A percentile compares a stretch with the other conserved stretches of the same genome.
phyloP scores from a whole-genome alignment of 257 asterid genomes.

The Petunia secreta region DNA sequence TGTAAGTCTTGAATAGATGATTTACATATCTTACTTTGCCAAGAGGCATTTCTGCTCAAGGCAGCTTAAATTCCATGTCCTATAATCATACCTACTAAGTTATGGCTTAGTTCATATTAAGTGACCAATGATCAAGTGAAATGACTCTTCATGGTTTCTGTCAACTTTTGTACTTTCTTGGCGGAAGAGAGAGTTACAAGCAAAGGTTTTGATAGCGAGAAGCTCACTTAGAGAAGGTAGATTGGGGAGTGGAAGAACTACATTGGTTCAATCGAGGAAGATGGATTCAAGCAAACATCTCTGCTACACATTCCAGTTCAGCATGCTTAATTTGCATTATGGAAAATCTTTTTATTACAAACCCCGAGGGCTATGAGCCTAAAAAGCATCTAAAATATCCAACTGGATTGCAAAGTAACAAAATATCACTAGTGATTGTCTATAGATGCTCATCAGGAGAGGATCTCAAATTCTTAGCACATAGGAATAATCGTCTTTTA shows the following conservation, averaged over 20 bases:
- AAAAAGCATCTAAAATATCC: background rate
- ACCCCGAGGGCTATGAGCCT: background rate
- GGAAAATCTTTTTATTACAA: background rate
- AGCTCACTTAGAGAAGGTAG: slow-evolving; percentile 9
- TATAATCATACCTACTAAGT: background rate
- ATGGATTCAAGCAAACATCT: background rate
- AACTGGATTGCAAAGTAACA: background rate
- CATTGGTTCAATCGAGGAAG: background rate
- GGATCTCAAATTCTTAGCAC: background rate
- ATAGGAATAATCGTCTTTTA: background rate
- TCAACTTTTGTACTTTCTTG: background rate
- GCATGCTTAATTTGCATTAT: background rate
- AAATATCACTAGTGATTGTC: background rate
- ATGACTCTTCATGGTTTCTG: slow-evolving; percentile 10
- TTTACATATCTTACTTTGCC: background rate
- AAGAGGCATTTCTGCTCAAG: slow-evolving; percentile 3
- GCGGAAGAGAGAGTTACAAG: background rate
- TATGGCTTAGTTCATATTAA: background rate
- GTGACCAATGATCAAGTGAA: background rate
- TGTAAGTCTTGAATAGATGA: background rate
- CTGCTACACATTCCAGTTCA: background rate
- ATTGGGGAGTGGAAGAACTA: background rate
- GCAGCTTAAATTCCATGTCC: background rate
- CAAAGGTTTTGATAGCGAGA: background rate
- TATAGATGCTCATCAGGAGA: background rate